Conservation (phyloP, 495 filamentous ascomycete species). For the Penicillium nucicola region DNA sequence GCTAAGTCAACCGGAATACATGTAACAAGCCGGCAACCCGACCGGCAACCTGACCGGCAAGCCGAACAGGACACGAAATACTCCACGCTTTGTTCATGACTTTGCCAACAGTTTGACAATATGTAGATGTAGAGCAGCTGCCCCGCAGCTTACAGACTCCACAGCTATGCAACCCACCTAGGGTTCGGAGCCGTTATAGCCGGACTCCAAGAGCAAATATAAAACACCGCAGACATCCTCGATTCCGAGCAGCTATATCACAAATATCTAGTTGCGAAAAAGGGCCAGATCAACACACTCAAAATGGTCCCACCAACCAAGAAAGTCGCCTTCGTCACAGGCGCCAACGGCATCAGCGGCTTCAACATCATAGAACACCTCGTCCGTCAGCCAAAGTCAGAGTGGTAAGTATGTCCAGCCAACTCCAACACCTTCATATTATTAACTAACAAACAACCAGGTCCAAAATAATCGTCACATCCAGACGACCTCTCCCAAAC, state of each 20-base stretch:
- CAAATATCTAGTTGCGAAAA: not conserved
- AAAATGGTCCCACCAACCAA: not conserved
- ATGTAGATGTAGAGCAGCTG: too few relatives aligned
- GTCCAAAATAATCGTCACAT: constrained; percentile 26
- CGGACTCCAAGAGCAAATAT: not conserved
- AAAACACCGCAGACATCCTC: not conserved
- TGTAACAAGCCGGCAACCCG: too few relatives aligned
- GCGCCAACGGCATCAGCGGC: constrained; percentile 33
- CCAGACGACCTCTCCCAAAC: constrained; percentile 17
- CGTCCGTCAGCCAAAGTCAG: constrained; percentile 11
- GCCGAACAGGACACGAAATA: too few relatives aligned
- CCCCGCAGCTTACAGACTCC: too few relatives aligned
- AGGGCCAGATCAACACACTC: not conserved
- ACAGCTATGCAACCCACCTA: too few relatives aligned
- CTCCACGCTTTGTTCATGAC: too few relatives aligned
- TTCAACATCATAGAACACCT: constrained; percentile 25
- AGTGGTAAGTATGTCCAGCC: constrained; percentile 13
- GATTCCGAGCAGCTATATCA: not conserved
- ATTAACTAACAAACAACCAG: not conserved
- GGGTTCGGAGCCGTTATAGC: not conserved
- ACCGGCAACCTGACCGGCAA: too few relatives aligned
- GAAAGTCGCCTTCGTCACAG: constrained; percentile 30
- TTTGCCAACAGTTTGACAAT: too few relatives aligned
- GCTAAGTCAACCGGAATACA: too few relatives aligned
- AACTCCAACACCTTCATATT: not conserved